Evolutionary conservation across 192 early-diverging fungal species (phyloP).

Genomic region (Lobosporangium transversale): DNA sequence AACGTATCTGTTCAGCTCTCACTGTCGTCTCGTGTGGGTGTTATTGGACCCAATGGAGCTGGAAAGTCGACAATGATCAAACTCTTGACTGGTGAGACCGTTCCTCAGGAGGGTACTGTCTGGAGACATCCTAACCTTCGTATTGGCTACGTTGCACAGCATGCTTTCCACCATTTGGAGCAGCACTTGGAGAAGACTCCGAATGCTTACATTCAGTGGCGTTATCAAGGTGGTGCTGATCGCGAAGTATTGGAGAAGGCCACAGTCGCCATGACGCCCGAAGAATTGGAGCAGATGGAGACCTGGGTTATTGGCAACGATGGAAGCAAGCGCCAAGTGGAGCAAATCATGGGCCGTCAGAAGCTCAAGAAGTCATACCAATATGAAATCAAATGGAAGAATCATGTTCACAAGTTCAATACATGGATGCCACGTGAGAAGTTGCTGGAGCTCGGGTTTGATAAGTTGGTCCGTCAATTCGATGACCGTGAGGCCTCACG

Average conservation of each 20-base stretch:
- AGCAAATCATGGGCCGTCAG: conserved; percentile 71
- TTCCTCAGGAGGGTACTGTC: conserved; percentile 74
- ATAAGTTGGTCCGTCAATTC: conserved; percentile 72
- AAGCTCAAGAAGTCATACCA: conserved; percentile 74
- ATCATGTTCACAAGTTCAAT: conserved; percentile 80
- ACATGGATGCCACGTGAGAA: conserved; percentile 78
- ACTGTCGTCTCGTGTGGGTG: conserved; percentile 80
- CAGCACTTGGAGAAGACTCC: conserved; percentile 73
- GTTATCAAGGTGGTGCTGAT: conserved; percentile 80
- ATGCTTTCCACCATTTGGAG: conserved; percentile 89
- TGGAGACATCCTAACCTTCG: conserved; percentile 87
- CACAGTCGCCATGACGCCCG: conserved; percentile 73
- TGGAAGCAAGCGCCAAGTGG: conserved; percentile 57
- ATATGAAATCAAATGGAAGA: conserved; percentile 77
- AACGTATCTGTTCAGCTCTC: conserved; percentile 72
- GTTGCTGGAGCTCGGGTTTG: conserved; percentile 76
- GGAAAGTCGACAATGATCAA: conserved; percentile 68
- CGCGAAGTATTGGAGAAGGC: conserved; percentile 82
- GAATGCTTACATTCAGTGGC: conserved; percentile 78
- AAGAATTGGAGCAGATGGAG: conserved; percentile 60
- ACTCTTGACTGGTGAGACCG: conserved; percentile 80
- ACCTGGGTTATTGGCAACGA: conserved; percentile 52
- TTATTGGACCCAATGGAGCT: conserved; percentile 71
- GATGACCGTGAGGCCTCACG: conserved; percentile 62
- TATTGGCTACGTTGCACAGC: conserved; percentile 87